Percentiles rank a stretch among this genome's conserved stretches.
Evolutionary conservation across 768 basidiomycete species (phyloP).

Genomic region (Mycena vitilis): DNA sequence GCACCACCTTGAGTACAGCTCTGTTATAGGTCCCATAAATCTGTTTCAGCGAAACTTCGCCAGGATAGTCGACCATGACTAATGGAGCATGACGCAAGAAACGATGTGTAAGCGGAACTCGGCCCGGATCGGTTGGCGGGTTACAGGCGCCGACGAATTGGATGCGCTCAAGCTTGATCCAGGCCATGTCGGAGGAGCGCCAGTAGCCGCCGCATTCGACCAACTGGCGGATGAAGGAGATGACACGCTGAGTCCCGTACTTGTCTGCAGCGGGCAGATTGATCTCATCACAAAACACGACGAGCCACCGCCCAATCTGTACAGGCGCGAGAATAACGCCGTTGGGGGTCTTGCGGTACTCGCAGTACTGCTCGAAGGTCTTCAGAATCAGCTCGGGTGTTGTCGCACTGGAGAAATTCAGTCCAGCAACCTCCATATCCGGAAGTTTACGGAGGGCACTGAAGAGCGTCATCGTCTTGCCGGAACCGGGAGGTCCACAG

Average conservation of each 20-base stretch:
- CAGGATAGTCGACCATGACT: constrained; percentile 99
- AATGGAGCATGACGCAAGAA: constrained; percentile 98
- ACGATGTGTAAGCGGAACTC: constrained; percentile 96
- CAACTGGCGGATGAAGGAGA: constrained; percentile 97
- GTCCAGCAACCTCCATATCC: constrained; percentile 98
- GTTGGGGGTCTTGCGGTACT: constrained; percentile 98
- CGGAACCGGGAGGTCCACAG: constrained; percentile 99
- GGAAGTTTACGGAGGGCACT: constrained; percentile 97
- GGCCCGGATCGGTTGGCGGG: constrained; percentile 98
- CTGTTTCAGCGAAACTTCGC: constrained; percentile 95
- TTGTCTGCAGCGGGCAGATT: constrained; percentile 97
- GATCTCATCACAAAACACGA: constrained; percentile 99
- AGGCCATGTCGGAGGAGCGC: constrained; percentile 93
- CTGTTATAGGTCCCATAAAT: constrained; percentile 99
- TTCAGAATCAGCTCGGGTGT: constrained; percentile 98
- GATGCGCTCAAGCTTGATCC: constrained; percentile 98
- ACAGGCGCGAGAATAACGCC: constrained; percentile 95
- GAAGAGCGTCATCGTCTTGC: constrained; percentile 99
- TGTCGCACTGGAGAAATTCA: constrained; percentile 99
- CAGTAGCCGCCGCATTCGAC: constrained; percentile 96
- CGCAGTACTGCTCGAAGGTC: constrained; percentile 99
- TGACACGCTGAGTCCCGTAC: constrained; percentile 98
- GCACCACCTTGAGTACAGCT: constrained; percentile 94
- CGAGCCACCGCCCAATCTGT: constrained; percentile 97
- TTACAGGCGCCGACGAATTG: constrained; percentile 99